Percentiles rank a stretch among this genome's conserved stretches.
These are phyloP conservation scores for Ascoidea rubescens DNA, from an alignment of 805 yeast genomes.

Conservation along the genomic window DNA sequence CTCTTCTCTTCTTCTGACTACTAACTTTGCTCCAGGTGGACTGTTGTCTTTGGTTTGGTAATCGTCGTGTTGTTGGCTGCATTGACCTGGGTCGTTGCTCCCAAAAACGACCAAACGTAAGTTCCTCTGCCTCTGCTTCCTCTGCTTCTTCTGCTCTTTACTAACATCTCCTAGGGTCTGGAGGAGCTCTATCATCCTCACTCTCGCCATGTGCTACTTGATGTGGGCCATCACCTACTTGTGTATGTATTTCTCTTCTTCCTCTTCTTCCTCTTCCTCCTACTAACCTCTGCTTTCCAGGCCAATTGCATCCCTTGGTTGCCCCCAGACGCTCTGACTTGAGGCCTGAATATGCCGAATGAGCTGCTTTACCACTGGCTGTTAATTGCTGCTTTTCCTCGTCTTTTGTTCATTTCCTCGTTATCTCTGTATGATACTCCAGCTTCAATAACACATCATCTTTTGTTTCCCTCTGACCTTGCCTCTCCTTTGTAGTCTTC, in stretches of 20 bases:
- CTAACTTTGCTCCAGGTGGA: constrained; percentile 31
- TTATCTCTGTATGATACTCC: no score
- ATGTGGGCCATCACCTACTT: constrained; percentile 93
- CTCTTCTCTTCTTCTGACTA: not conserved
- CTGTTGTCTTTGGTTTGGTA: constrained; percentile 52
- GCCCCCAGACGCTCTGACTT: constrained; percentile 82
- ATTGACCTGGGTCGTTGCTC: constrained; percentile 77
- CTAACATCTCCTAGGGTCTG: constrained; percentile 30
- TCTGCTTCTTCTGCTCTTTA: constrained; percentile 3
- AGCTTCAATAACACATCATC: no score
- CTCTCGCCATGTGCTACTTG: constrained; percentile 64
- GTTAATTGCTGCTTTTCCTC: no score
- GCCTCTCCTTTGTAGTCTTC: no score
- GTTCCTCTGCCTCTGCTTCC: constrained; percentile 14
- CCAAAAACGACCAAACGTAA: constrained; percentile 63
- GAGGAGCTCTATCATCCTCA: constrained; percentile 58
- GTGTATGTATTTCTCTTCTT: constrained; percentile 15
- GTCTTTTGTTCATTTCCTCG: no score
- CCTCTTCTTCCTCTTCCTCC: not conserved
- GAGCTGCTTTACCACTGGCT: not conserved
- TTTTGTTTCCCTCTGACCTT: no score
- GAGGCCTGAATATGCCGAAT: constrained; percentile 60
- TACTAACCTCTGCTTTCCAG: constrained; percentile 9
- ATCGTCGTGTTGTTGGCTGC: constrained; percentile 43
- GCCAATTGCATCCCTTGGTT: constrained; percentile 81